Evolutionary conservation across 768 basidiomycete species (phyloP).

Genomic region (Agaricus subrufescens): DNA sequence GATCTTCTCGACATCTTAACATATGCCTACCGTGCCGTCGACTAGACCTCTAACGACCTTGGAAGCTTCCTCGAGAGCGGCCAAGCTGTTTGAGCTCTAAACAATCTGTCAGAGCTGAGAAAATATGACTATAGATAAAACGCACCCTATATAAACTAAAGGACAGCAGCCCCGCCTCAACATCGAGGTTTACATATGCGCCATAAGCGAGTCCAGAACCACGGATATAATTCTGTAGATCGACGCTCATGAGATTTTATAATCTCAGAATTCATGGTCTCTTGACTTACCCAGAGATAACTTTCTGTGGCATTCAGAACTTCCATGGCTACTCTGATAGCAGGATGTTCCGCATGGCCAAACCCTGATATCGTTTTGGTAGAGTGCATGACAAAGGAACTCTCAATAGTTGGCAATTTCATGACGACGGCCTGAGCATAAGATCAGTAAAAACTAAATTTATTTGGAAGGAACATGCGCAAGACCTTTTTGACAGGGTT

Average conservation of each 20-base stretch:
- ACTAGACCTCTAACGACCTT: constrained; percentile 76
- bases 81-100: constrained; percentile 75
- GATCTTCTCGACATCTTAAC: not conserved
- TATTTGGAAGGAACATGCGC: not conserved
- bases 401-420: constrained; percentile 91
- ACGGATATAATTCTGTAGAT: constrained; percentile 76
- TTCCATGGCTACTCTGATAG: constrained; percentile 79
- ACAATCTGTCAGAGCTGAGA: not conserved
- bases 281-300: constrained; percentile 76
- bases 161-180: constrained; percentile 71
- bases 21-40: constrained; percentile 65
- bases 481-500: constrained; percentile 67
- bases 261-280: not conserved
- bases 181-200: constrained; percentile 68
- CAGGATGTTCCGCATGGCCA: constrained; percentile 77
- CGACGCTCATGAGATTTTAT: not conserved
- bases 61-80: constrained; percentile 77
- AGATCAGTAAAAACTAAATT: not conserved
- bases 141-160: constrained; percentile 79
- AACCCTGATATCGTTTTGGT: constrained; percentile 79
- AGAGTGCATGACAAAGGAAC: constrained; percentile 76
- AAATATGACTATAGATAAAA: constrained; percentile 4
- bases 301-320: constrained; percentile 92
- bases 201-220: constrained; percentile 95
- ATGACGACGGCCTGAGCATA: constrained; percentile 68